Evolutionary conservation across 345 rosid genomes (phyloP).

Genomic region (Eucalyptus marginata): DNA sequence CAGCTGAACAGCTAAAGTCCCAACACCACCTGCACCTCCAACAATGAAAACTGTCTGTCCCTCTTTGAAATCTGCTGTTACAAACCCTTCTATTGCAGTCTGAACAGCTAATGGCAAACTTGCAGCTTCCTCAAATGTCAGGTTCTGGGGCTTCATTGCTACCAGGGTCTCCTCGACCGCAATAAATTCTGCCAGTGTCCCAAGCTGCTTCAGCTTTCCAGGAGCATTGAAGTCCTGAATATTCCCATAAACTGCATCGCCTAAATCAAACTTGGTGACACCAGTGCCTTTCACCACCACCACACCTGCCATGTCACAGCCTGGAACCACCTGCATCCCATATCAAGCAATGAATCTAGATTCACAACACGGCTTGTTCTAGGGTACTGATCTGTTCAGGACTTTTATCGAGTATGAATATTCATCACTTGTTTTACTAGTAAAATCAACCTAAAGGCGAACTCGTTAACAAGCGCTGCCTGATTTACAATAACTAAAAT

Average conservation of each 20-base stretch:
- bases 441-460: not conserved
- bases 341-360: not conserved
- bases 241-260: slow-evolving; percentile 38
- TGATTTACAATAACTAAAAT: not conserved
- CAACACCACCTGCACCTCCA: slow-evolving; percentile 41
- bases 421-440: not conserved
- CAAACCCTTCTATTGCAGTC: slow-evolving; percentile 36
- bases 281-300: slow-evolving; percentile 19
- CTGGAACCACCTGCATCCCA: slow-evolving; percentile 27
- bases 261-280: slow-evolving; percentile 7
- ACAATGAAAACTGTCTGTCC: slow-evolving; percentile 23
- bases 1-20: slow-evolving; percentile 28
- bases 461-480: not conserved
- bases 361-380: not conserved
- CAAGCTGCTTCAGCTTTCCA: slow-evolving; percentile 23
- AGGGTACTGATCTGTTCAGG: not conserved
- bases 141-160: slow-evolving; percentile 17
- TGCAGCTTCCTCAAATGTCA: slow-evolving; percentile 40
- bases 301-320: slow-evolving; percentile 39
- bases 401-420: not conserved
- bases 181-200: slow-evolving; percentile 33
- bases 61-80: slow-evolving; percentile 9
- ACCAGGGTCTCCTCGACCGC: slow-evolving; percentile 27
- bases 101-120: slow-evolving; percentile 39
- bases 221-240: slow-evolving; percentile 26